Percentiles rank a stretch among this genome's conserved stretches.
Evolutionary conservation across 1,139 yeast genomes (phyloP).

Genomic region (Maudiozyma humilis): DNA sequence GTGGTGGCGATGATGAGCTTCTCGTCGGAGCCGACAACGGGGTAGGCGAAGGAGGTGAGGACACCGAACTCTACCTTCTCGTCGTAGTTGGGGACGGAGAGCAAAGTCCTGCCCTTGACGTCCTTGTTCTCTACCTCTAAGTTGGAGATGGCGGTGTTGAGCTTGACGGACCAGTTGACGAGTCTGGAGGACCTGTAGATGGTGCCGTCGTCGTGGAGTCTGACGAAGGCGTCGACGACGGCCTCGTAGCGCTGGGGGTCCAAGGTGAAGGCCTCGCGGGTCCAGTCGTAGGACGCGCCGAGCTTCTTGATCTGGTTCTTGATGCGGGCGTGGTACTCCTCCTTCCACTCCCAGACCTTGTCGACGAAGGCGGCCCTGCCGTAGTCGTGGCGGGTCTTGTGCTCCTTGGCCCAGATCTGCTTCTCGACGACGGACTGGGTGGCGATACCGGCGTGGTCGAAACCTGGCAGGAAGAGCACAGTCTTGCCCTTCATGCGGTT

Average conservation of each 20-base stretch:
- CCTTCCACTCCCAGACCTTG: conserved; percentile 98
- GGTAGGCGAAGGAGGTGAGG: conserved; percentile 86
- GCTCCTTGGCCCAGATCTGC: conserved; percentile 81
- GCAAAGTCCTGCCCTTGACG: conserved; percentile 68
- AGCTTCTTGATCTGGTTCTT: conserved; percentile 74
- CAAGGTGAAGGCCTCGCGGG: conserved; percentile 86
- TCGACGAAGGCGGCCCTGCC: conserved; percentile 86
- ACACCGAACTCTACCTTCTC: conserved; percentile 93
- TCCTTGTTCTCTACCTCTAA: conserved; percentile 93
- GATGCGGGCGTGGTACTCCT: conserved; percentile 79
- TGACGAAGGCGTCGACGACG: conserved; percentile 86
- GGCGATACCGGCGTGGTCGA: conserved; percentile 98
- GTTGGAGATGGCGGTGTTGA: conserved; percentile 92
- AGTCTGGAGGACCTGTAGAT: conserved; percentile 90
- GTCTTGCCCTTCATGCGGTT: conserved; percentile 97
- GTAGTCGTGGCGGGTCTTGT: conserved; percentile 86
- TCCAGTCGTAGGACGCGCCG: conserved; percentile 98
- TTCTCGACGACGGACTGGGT: conserved; percentile 98
- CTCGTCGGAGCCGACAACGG: conserved; percentile 79
- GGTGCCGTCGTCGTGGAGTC: conserved; percentile 87
- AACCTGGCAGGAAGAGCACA: conserved; percentile 88
- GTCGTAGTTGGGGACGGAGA: conserved; percentile 85
- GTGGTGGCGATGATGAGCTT: conserved; percentile 90
- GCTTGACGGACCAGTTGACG: conserved; percentile 92
- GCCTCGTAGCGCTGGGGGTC: conserved; percentile 67